These are phyloP conservation scores for Luffa aegyptiaca DNA, from an alignment of 306 rosid genomes.

Conservation along the genomic window DNA sequence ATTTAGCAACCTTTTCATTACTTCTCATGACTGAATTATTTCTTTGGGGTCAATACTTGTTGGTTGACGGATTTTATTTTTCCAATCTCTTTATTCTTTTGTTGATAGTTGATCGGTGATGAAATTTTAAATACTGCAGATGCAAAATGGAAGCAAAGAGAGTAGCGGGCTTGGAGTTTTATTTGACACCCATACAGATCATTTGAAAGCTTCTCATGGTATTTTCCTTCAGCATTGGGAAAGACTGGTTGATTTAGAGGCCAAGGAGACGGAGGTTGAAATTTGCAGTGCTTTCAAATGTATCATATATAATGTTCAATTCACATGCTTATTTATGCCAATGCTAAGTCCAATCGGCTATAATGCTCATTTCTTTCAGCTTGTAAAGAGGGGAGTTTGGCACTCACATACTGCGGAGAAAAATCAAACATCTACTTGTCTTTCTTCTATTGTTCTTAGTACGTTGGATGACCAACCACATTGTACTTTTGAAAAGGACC, in stretches of 20 bases:
- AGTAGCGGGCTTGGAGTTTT: constrained; percentile 65
- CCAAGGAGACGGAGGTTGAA: constrained; percentile 66
- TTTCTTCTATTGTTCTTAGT: constrained; percentile 68
- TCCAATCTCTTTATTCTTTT: neutral
- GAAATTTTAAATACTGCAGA: constrained; percentile 33
- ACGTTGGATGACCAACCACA: constrained; percentile 38
- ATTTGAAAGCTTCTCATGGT: constrained; percentile 46
- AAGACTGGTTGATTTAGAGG: constrained; percentile 79
- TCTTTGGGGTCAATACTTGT: neutral
- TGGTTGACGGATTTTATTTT: neutral
- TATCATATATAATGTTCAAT: neutral
- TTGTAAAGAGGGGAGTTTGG: constrained; percentile 61
- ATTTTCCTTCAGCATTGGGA: constrained; percentile 78
- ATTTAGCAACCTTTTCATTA: neutral
- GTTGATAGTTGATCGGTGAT: neutral
- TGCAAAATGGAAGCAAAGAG: constrained; percentile 53
- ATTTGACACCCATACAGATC: constrained; percentile 53
- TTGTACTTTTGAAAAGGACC: constrained; percentile 34
- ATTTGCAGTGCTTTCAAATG: constrained; percentile 14
- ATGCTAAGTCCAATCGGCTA: neutral
- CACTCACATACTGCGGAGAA: constrained; percentile 32
- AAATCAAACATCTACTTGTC: constrained; percentile 30
- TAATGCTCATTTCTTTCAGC: constrained; percentile 29
- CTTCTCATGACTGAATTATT: neutral
- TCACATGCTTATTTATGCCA: neutral